These are phyloP conservation scores for Amanita subjunquillea DNA, from an alignment of 768 basidiomycete species.

Conservation along the genomic window DNA sequence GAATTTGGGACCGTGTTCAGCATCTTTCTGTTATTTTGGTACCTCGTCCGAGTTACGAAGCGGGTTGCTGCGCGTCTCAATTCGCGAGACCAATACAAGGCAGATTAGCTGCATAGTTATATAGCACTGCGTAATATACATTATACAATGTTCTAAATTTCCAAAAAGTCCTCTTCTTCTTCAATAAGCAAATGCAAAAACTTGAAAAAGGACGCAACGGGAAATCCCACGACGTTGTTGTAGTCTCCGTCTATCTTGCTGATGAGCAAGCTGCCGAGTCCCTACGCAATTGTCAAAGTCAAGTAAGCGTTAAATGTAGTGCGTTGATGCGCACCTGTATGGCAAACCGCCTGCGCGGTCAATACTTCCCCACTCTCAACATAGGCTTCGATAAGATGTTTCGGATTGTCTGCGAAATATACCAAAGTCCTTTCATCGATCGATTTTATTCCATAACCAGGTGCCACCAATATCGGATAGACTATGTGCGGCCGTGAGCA, in stretches of 20 bases:
- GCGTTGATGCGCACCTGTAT: constrained; percentile 55
- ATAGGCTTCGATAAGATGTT: constrained; percentile 61
- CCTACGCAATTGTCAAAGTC: constrained; percentile 28
- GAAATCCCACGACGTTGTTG: constrained; percentile 89
- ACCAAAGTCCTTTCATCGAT: constrained; percentile 79
- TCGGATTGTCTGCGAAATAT: constrained; percentile 58
- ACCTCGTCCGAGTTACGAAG: constrained; percentile 20
- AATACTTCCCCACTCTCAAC: constrained; percentile 72
- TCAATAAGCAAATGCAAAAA: constrained; percentile 60
- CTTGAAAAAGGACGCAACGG: constrained; percentile 75
- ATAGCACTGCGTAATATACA: constrained; percentile 7
- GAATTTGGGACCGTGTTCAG: constrained; percentile 28
- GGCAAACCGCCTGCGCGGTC: constrained; percentile 90
- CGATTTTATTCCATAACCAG: constrained; percentile 51
- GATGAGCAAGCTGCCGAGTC: constrained; percentile 71
- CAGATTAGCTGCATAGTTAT: too few relatives aligned
- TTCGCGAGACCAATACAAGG: neutral
- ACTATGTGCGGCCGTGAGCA: constrained; percentile 25
- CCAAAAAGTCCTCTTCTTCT: constrained; percentile 69
- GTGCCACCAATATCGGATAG: constrained; percentile 65
- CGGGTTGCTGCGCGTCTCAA: constrained; percentile 8
- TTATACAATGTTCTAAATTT: constrained; percentile 7
- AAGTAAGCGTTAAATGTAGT: neutral
- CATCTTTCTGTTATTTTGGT: constrained; percentile 28
- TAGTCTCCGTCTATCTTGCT: constrained; percentile 86